phyloP scores from a whole-genome alignment of 2,329 filamentous ascomycete genomes.

The Emergomyces africanus region DNA sequence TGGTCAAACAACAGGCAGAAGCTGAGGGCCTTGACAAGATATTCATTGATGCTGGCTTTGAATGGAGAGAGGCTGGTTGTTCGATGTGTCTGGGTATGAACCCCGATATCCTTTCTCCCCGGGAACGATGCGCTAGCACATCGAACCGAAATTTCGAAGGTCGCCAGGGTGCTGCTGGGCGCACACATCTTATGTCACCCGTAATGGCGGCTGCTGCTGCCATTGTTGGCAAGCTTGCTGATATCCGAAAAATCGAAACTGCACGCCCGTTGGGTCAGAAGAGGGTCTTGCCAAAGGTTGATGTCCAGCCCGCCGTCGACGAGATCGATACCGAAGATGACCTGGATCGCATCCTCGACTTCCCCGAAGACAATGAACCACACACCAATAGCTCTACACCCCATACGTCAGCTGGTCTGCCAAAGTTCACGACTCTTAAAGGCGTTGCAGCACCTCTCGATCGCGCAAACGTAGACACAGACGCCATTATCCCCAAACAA shows the following conservation, averaged over 20 bases:
- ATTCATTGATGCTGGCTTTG: slow-evolving; percentile 83
- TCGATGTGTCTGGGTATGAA: slow-evolving; percentile 99
- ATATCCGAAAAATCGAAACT: slow-evolving; percentile 66
- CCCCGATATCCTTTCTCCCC: slow-evolving; percentile 84
- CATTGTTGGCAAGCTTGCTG: slow-evolving; percentile 79
- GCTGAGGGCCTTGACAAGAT: slow-evolving; percentile 85
- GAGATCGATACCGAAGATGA: slow-evolving; percentile 50
- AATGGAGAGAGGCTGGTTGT: slow-evolving; percentile 97
- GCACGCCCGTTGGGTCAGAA: slow-evolving; percentile 31
- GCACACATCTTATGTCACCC: slow-evolving; percentile 93
- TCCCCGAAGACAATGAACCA: slow-evolving; percentile 49
- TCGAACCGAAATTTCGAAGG: slow-evolving; percentile 98
- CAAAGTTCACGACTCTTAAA: slow-evolving; percentile 71
- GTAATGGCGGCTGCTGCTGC: slow-evolving; percentile 91
- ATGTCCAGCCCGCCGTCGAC: slow-evolving; percentile 47
- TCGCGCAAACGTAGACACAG: slow-evolving; percentile 88
- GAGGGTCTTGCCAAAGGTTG: slow-evolving; percentile 45
- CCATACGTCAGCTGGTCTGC: slow-evolving; percentile 50
- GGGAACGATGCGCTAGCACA: slow-evolving; percentile 88
- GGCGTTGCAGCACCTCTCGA: slow-evolving; percentile 83
- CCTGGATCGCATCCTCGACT: slow-evolving; percentile 50
- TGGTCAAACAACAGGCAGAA: slow-evolving; percentile 88
- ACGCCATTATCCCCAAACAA: slow-evolving; percentile 98
- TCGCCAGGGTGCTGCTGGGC: slow-evolving; percentile 78
- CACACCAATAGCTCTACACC: slow-evolving; percentile 48